Percentiles rank a stretch among this genome's conserved stretches.
These are phyloP conservation scores for Nicotiana benthamiana DNA, from an alignment of 257 asterid species.

Conservation along the genomic window DNA sequence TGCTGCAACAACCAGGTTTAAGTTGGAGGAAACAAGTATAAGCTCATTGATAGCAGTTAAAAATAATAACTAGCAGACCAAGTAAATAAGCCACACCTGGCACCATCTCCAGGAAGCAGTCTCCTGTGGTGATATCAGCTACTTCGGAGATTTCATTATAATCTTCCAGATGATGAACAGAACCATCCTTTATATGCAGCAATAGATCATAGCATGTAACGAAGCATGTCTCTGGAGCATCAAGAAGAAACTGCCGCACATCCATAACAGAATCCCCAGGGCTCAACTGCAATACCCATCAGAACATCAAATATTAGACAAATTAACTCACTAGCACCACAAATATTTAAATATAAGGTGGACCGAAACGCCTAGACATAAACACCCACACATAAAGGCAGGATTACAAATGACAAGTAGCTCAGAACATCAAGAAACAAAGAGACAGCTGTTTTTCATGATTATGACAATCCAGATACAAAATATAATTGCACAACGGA, in stretches of 20 bases:
- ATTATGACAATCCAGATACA: not conserved
- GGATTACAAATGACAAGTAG: not conserved
- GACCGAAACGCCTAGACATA: not conserved
- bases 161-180: constrained; percentile 76
- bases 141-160: constrained; percentile 89
- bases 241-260: constrained; percentile 94
- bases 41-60: not conserved
- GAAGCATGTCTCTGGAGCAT: constrained; percentile 90
- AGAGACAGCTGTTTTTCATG: not conserved
- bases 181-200: constrained; percentile 70
- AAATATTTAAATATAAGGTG: not conserved
- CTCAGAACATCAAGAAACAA: not conserved
- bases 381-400: not conserved
- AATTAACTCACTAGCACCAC: not conserved
- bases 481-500: not conserved
- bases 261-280: constrained; percentile 99
- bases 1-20: constrained; percentile 47
- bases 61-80: not conserved
- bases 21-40: constrained; percentile 14
- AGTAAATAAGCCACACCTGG: constrained; percentile 44
- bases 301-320: constrained; percentile 7
- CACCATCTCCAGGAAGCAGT: constrained; percentile 87
- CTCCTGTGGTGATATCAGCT: constrained; percentile 82
- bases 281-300: constrained; percentile 62
- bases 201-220: constrained; percentile 88